Percentiles rank a stretch among this genome's conserved stretches.
Evolutionary conservation across 164 flowering plant species (phyloP).

Genomic region (Stephania yunnanensis): DNA sequence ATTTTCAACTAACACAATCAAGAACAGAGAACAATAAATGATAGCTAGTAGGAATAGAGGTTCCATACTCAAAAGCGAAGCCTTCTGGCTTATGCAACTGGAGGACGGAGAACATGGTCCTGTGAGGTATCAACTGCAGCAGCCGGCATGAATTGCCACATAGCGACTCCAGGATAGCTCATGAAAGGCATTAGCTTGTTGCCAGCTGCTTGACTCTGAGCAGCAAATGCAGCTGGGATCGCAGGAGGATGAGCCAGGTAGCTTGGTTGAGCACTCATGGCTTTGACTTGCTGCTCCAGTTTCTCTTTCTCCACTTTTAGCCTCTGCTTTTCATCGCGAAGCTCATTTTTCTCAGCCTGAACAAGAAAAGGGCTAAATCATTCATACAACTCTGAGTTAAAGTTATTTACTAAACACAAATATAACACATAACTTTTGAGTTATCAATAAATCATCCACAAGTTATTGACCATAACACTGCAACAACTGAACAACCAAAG

Average conservation of each 20-base stretch:
- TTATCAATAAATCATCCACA: neutral
- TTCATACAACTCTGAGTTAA: neutral
- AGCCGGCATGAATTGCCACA: conserved; percentile 99
- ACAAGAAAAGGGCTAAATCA: neutral
- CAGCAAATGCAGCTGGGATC: conserved; percentile 57
- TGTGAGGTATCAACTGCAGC: conserved; percentile 90
- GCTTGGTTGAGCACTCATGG: conserved; percentile 49
- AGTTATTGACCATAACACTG: neutral
- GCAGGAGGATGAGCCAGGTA: conserved; percentile 57
- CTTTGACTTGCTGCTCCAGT: conserved; percentile 73
- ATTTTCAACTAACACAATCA: conserved; percentile 6
- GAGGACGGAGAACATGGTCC: conserved; percentile 90
- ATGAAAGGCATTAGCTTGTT: conserved; percentile 71
- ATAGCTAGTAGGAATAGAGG: neutral
- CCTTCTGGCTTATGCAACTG: conserved; percentile 60
- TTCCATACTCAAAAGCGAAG: conserved; percentile 14
- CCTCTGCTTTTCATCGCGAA: conserved; percentile 88
- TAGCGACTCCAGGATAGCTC: conserved; percentile 82
- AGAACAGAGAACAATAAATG: conserved; percentile 12
- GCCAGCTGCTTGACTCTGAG: conserved; percentile 62
- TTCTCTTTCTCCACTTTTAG: conserved; percentile 79
- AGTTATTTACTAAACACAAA: neutral
- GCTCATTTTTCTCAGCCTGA: conserved; percentile 85
- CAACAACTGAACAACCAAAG: neutral
- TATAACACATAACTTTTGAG: too few relatives aligned